These are phyloP conservation scores for Gonium pectorale DNA, from an alignment of 139 green algal species.

Conservation along the genomic window DNA sequence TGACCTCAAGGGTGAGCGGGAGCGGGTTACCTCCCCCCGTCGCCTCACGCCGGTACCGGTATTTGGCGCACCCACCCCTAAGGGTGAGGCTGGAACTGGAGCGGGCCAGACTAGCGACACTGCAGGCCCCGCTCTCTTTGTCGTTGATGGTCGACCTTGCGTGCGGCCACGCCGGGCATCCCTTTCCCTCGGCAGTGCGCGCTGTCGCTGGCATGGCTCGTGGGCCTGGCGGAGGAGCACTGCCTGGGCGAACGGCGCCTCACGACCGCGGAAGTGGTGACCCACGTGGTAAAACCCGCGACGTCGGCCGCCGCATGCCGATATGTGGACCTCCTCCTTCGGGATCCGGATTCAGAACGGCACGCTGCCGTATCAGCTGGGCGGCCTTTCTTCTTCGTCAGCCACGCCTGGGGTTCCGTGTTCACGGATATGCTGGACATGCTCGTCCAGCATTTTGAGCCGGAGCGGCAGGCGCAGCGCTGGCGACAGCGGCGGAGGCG, in stretches of 20 bases:
- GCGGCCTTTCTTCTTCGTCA: constrained; percentile 14
- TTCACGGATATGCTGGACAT: background rate
- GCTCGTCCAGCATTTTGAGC: background rate
- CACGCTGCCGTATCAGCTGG: background rate
- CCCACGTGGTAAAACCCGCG: background rate
- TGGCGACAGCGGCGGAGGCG: background rate
- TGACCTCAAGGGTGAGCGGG: no score
- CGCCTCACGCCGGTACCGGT: no score
- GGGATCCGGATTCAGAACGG: background rate
- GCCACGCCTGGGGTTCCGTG: background rate
- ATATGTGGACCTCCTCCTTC: background rate
- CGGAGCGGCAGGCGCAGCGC: constrained; percentile 27
- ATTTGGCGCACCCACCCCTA: no score
- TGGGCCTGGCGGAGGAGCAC: background rate
- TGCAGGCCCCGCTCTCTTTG: no score
- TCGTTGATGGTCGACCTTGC: no score
- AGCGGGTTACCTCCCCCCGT: no score
- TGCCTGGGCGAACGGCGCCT: background rate
- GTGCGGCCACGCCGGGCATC: no score
- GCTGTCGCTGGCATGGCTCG: background rate
- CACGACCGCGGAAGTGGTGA: background rate
- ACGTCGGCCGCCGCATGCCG: background rate
- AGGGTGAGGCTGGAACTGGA: no score
- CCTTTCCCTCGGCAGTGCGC: no score
- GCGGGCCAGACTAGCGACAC: no score